Percentiles rank a stretch among this genome's conserved stretches.
phyloP scores from a whole-genome alignment of 768 basidiomycete species.

The Sporobolomyces roseus region DNA sequence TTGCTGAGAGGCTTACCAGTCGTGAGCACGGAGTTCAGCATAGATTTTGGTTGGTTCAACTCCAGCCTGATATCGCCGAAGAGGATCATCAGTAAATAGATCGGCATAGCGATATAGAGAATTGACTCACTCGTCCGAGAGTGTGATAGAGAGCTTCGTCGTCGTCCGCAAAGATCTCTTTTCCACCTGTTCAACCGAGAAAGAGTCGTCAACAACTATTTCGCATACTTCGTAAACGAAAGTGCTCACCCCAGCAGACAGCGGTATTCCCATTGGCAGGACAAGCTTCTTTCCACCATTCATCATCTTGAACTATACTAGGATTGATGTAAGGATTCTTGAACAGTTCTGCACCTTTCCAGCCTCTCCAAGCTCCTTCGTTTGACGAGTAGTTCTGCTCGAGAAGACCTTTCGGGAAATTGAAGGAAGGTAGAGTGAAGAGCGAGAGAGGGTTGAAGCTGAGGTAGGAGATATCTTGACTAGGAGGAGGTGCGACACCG shows the following conservation, averaged over 20 bases:
- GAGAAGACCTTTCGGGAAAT: slow-evolving; percentile 13
- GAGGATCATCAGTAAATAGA: no score
- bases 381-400: background rate
- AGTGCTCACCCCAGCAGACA: slow-evolving; percentile 25
- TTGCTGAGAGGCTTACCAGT: slow-evolving; percentile 12
- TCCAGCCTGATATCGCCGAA: slow-evolving; percentile 5
- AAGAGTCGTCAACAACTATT: no score
- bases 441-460: slow-evolving; percentile 19
- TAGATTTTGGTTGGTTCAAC: slow-evolving; percentile 14
- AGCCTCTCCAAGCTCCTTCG: slow-evolving; percentile 8
- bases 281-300: slow-evolving; percentile 28
- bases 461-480: slow-evolving; percentile 18
- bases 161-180: slow-evolving; percentile 37
- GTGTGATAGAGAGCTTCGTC: slow-evolving; percentile 7
- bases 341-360: slow-evolving; percentile 25
- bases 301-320: slow-evolving; percentile 12
- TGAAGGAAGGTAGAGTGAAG: slow-evolving; percentile 7
- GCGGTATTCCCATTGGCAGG: slow-evolving; percentile 21
- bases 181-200: slow-evolving; percentile 10
- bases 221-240: background rate
- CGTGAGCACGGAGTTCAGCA: slow-evolving; percentile 10
- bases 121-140: slow-evolving; percentile 2
- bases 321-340: slow-evolving; percentile 36
- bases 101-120: background rate
- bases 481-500: slow-evolving; percentile 7